Percentiles rank a stretch among this genome's conserved stretches.
These are phyloP conservation scores for Conidiobolus incongruus DNA, from an alignment of 371 early-diverging fungal genomes.

Conservation along the genomic window DNA sequence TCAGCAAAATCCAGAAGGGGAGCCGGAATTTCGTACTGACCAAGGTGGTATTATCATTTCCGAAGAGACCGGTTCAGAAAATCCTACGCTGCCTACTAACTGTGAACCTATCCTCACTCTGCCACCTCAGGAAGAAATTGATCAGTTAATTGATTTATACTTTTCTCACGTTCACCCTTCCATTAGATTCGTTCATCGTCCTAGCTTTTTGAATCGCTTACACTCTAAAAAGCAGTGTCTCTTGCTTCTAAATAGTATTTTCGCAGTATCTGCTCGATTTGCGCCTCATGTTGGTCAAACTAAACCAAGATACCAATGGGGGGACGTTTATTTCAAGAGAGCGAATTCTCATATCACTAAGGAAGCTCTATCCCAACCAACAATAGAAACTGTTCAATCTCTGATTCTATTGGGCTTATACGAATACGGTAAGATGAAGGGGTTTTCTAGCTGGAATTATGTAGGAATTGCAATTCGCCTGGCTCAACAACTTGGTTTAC, in stretches of 20 bases:
- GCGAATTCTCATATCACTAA: neutral
- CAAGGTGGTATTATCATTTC: no score
- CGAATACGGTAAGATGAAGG: conserved; percentile 4
- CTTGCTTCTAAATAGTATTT: neutral
- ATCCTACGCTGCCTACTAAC: no score
- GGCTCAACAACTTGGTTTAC: conserved; percentile 2
- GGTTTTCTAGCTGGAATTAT: conserved; percentile 3
- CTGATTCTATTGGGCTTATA: conserved; percentile 2
- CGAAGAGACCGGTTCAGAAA: no score
- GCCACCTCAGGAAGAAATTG: neutral
- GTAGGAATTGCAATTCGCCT: conserved; percentile 1
- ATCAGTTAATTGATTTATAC: conserved; percentile 2
- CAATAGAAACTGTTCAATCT: conserved; percentile 3
- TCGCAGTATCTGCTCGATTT: conserved; percentile 7
- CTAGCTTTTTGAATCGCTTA: neutral
- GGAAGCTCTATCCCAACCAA: neutral
- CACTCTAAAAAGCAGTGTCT: neutral
- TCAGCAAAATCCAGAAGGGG: no score
- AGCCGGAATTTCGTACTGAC: no score
- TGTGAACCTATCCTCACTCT: no score
- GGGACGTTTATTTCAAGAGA: neutral
- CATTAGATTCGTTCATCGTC: conserved; percentile 1
- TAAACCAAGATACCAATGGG: neutral
- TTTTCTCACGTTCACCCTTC: conserved; percentile 2
- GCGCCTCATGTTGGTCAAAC: conserved; percentile 10